These are phyloP conservation scores for Macrophomina tecta DNA, from an alignment of 2,329 filamentous ascomycete genomes.

Conservation along the genomic window DNA sequence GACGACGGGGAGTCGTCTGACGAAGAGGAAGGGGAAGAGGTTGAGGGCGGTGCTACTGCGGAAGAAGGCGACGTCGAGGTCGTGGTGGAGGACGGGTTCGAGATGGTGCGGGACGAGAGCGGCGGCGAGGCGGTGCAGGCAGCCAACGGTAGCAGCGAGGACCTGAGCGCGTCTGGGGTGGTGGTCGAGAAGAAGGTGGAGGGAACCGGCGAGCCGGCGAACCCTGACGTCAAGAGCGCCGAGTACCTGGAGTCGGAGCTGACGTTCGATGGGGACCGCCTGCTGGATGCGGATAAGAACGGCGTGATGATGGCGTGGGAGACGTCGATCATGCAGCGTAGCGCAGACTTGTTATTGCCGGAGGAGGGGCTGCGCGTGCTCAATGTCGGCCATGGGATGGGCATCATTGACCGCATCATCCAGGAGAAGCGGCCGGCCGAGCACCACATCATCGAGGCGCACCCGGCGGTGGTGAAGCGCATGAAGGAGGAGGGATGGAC, in stretches of 20 bases:
- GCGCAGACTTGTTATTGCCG: slow-evolving; percentile 51
- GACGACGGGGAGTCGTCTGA: slow-evolving; percentile 61
- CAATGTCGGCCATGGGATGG: slow-evolving; percentile 60
- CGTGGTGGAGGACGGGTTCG: slow-evolving; percentile 56
- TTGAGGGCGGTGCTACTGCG: slow-evolving; percentile 27
- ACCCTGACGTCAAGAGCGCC: slow-evolving; percentile 41
- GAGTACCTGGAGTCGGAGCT: slow-evolving; percentile 55
- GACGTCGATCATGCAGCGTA: slow-evolving; percentile 54
- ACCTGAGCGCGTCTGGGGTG: slow-evolving; percentile 22
- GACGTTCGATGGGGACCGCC: slow-evolving; percentile 53
- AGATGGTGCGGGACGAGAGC: slow-evolving; percentile 42
- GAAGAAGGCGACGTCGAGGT: slow-evolving; percentile 45
- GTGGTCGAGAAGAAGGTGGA: slow-evolving; percentile 37
- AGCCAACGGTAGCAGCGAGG: not conserved
- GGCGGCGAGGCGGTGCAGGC: slow-evolving; percentile 26
- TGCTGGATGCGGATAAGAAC: slow-evolving; percentile 56
- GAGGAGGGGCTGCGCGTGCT: slow-evolving; percentile 51
- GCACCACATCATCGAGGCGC: slow-evolving; percentile 60
- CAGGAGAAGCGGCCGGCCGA: slow-evolving; percentile 50
- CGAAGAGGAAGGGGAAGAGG: slow-evolving; percentile 38
- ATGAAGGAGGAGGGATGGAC: slow-evolving; percentile 56
- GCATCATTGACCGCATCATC: slow-evolving; percentile 56
- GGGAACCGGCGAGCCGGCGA: slow-evolving; percentile 42
- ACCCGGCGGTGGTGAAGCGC: slow-evolving; percentile 53
- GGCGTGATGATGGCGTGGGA: slow-evolving; percentile 63